Evolutionary conservation across 1,284 basidiomycete genomes (phyloP).

Genomic region (Ceratobasidium sp.): DNA sequence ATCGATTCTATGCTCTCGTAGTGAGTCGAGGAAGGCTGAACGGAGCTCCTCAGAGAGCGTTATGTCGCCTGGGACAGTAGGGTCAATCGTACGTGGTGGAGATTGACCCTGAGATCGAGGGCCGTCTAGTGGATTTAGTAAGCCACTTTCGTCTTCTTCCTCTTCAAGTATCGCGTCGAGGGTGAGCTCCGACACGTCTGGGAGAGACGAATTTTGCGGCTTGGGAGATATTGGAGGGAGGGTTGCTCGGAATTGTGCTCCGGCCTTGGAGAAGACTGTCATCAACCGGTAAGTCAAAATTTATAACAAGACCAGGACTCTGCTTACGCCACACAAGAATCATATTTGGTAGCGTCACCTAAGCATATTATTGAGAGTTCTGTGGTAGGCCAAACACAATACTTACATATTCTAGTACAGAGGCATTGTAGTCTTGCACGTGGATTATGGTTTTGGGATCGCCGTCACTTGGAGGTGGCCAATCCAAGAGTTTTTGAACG

Average conservation of each 20-base stretch:
- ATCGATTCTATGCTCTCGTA: conserved; percentile 68
- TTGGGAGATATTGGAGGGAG: conserved; percentile 28
- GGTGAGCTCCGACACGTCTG: not conserved
- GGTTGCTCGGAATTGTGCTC: conserved; percentile 59
- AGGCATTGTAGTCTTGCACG: conserved; percentile 92
- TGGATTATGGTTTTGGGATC: conserved; percentile 71
- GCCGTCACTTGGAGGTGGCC: conserved; percentile 38
- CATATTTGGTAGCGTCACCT: conserved; percentile 86
- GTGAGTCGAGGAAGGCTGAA: conserved; percentile 71
- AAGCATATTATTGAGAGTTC: not conserved
- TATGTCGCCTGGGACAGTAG: conserved; percentile 65
- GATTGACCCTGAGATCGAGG: not conserved
- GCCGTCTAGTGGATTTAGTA: conserved; percentile 52
- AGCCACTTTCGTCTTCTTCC: conserved; percentile 52
- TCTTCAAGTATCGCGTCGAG: conserved; percentile 52
- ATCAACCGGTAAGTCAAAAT: not conserved
- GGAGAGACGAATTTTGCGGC: conserved; percentile 10
- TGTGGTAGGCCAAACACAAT: not conserved
- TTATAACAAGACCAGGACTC: not conserved
- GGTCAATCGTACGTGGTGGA: not conserved
- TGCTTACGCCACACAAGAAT: conserved; percentile 86
- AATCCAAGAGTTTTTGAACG: conserved; percentile 70
- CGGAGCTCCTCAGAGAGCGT: conserved; percentile 74
- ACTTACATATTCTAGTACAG: conserved; percentile 81
- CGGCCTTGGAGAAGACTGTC: conserved; percentile 67